Percentiles rank a stretch among this genome's conserved stretches.
Conservation (phyloP, 805 yeast genomes). For the Wickerhamiella spandovensis region DNA sequence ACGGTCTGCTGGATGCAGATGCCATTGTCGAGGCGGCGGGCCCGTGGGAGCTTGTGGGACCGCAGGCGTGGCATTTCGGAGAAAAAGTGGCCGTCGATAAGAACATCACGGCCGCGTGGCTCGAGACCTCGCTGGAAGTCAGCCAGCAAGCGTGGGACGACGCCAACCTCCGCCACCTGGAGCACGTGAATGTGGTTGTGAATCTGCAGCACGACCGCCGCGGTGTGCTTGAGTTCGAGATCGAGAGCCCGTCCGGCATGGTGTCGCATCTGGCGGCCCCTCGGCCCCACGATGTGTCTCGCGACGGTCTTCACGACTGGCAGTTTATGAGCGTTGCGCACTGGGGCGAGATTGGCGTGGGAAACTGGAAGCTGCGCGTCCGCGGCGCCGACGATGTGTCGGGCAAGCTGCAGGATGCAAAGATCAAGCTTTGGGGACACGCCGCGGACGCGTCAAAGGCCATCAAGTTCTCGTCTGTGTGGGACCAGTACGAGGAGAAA, state of each 20-base stretch:
- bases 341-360: constrained; percentile 78
- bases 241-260: constrained; percentile 66
- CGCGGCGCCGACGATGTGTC: constrained; percentile 25
- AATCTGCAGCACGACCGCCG: constrained; percentile 51
- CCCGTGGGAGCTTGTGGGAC: constrained; percentile 74
- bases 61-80: constrained; percentile 70
- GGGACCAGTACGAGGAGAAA: constrained; percentile 15
- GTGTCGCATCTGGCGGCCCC: constrained; percentile 58
- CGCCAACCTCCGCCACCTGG: constrained; percentile 57
- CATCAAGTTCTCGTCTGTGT: constrained; percentile 30
- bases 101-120: constrained; percentile 16
- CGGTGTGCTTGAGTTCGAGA: constrained; percentile 53
- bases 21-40: constrained; percentile 58
- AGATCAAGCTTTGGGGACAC: constrained; percentile 72
- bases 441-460: constrained; percentile 51
- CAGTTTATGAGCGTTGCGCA: constrained; percentile 96
- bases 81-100: constrained; percentile 28
- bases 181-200: constrained; percentile 76
- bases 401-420: constrained; percentile 49
- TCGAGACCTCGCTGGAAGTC: constrained; percentile 29
- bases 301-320: constrained; percentile 64
- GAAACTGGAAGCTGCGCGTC: constrained; percentile 71
- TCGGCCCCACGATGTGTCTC: constrained; percentile 44
- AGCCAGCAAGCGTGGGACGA: constrained; percentile 34
- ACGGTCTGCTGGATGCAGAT: constrained; percentile 81